Percentiles rank a stretch among this genome's conserved stretches.
These are phyloP conservation scores for Endoconidiophora laricicola DNA, from an alignment of 2,329 filamentous ascomycete species.

Conservation along the genomic window DNA sequence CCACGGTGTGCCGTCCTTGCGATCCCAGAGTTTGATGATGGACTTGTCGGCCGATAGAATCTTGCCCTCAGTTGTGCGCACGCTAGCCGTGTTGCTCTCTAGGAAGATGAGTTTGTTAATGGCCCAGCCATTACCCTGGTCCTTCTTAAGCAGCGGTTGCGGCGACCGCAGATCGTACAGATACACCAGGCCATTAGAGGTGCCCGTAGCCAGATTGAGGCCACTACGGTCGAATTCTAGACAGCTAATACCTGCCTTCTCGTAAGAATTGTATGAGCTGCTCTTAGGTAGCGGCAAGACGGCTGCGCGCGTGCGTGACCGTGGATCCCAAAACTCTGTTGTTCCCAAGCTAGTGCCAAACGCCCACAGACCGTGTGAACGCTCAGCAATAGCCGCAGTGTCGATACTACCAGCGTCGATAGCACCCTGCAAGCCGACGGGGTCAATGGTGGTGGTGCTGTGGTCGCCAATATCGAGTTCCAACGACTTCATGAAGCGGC, in stretches of 20 bases:
- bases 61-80: slow-evolving; percentile 69
- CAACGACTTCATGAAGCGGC: slow-evolving; percentile 87
- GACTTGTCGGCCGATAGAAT: slow-evolving; percentile 84
- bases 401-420: slow-evolving; percentile 78
- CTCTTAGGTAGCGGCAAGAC: slow-evolving; percentile 32
- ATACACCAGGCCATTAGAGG: slow-evolving; percentile 74
- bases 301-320: slow-evolving; percentile 66
- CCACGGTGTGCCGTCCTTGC: slow-evolving; percentile 69
- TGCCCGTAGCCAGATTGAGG: slow-evolving; percentile 69
- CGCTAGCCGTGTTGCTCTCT: slow-evolving; percentile 49
- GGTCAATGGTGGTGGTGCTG: slow-evolving; percentile 28
- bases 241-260: slow-evolving; percentile 64
- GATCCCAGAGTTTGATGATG: slow-evolving; percentile 95
- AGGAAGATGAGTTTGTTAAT: slow-evolving; percentile 69
- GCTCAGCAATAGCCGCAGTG: slow-evolving; percentile 69
- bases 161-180: slow-evolving; percentile 87
- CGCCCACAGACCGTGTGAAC: slow-evolving; percentile 74
- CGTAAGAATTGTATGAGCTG: slow-evolving; percentile 26
- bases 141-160: slow-evolving; percentile 70
- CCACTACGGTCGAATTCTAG: slow-evolving; percentile 75
- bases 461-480: slow-evolving; percentile 81
- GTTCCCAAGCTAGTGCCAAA: slow-evolving; percentile 94
- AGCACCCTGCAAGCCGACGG: slow-evolving; percentile 64
- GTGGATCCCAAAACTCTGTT: slow-evolving; percentile 89
- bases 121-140: slow-evolving; percentile 87